These are phyloP conservation scores for Chenopodium quinoa DNA, from an alignment of 148 eudicot genomes.

Conservation along the genomic window DNA sequence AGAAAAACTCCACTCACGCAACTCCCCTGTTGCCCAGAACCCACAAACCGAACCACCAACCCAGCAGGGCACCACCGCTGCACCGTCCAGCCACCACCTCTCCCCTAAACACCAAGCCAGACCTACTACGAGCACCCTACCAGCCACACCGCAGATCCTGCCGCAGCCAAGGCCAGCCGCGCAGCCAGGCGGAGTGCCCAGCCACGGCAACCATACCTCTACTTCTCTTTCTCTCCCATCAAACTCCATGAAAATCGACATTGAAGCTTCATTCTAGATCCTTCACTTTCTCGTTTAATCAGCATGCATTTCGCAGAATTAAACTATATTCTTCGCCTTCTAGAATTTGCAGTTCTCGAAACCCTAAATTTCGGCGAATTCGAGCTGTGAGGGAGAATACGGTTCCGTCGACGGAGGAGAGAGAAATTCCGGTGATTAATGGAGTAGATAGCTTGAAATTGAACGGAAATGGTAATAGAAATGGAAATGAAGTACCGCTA, in stretches of 20 bases:
- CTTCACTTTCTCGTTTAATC: conserved; percentile 20
- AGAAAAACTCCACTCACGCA: too few species aligned
- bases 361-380: conserved; percentile 23
- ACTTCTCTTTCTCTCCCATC: not conserved
- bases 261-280: not conserved
- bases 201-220: not conserved
- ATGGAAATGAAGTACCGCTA: conserved; percentile 24
- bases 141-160: too few species aligned
- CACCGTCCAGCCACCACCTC: too few species aligned
- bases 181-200: too few species aligned
- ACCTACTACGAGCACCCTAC: too few species aligned
- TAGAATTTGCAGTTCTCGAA: conserved; percentile 13
- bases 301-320: conserved; percentile 21
- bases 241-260: conserved; percentile 18
- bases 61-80: too few species aligned
- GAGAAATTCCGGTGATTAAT: conserved; percentile 37
- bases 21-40: too few species aligned
- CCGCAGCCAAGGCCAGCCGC: too few species aligned
- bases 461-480: conserved; percentile 41
- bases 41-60: too few species aligned
- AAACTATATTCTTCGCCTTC: conserved; percentile 19
- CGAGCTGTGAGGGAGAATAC: conserved; percentile 46
- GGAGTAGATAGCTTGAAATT: conserved; percentile 35
- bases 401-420: conserved; percentile 34
- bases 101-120: too few species aligned